Evolutionary conservation across 1,284 basidiomycete genomes (phyloP), one percentile per base, ranked within the genome.

Genomic region (Sanghuangporus baumii): DNA sequence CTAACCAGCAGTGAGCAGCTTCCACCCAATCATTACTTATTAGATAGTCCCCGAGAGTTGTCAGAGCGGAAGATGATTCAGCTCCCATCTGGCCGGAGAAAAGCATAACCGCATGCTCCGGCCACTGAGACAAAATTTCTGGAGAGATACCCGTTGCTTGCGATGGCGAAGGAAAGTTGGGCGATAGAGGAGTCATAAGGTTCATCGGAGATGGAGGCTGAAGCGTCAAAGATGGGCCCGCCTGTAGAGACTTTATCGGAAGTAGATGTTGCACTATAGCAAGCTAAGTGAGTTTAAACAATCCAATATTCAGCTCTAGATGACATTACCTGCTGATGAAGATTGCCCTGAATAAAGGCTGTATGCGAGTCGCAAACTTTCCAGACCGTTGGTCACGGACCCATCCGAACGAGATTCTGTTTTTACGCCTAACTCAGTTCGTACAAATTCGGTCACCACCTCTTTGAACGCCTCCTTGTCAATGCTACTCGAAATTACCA

Each of bases 391-490:
- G 6, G 72, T 67, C 31, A 73, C 66, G 36, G 67, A 63, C 14
- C 63, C 64, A 40, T 71, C 50, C 37, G 67, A 54, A 43, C 70
- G 62, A 52, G 65, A 69, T 68, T 67, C 69, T 20, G 75, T 73
- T 38, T 75, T 77, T 26, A 73, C 73, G 6, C 83, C 82, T 6
- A 99, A 78, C 72, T 98, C 97, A 23, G 85, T 81, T 46, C 84
- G 83, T 43, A 96, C 76, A 71, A 99, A 99, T 65, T 95, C 91
- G 43, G 82, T 84, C 0, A 96, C 93, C 5, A 89, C 90, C 65
- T 95, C 92, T 71, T 91, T 91, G 94, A 95, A 98, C 5, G 93
- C 83, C 38, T 96, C 94, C 69, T 92, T 93, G 73, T 96, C 96
- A 57, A 98, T 84, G 61, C 92, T 91, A 71, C 93, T 96, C 7